Evolutionary conservation across 352 stramenopile species (phyloP).

Genomic region (Globisporangium polare): DNA sequence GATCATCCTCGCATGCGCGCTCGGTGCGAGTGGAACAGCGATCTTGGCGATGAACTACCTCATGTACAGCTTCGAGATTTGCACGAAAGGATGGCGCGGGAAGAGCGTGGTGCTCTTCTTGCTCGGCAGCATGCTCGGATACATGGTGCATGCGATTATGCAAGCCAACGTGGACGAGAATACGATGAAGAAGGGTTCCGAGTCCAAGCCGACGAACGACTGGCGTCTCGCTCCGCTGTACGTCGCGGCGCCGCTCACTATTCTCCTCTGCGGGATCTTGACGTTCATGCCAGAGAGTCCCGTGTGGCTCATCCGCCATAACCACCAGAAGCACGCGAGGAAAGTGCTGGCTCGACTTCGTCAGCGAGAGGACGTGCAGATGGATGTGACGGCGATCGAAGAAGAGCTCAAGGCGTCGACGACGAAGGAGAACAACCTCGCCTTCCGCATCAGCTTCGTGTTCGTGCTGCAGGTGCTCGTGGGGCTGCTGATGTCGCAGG

Average conservation of each 20-base stretch:
- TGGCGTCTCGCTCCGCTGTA: conserved; percentile 69
- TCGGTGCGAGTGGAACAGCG: conserved; percentile 51
- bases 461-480: conserved; percentile 59
- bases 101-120: conserved; percentile 83
- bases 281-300: conserved; percentile 79
- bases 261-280: conserved; percentile 48
- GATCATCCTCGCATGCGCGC: conserved; percentile 47
- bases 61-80: conserved; percentile 85
- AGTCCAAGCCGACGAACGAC: conserved; percentile 36
- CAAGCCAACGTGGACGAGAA: conserved; percentile 48
- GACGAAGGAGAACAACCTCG: conserved; percentile 38
- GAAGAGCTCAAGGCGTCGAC: conserved; percentile 48
- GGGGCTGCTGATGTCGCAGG: conserved; percentile 64
- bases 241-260: conserved; percentile 49
- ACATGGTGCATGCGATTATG: conserved; percentile 57
- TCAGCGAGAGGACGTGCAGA: conserved; percentile 63
- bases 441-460: conserved; percentile 62
- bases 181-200: conserved; percentile 28
- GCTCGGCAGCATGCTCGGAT: conserved; percentile 67
- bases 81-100: conserved; percentile 81
- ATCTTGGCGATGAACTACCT: conserved; percentile 77
- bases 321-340: conserved; percentile 50
- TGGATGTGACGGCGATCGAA: conserved; percentile 53
- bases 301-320: conserved; percentile 62
- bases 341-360: conserved; percentile 55